Percentiles rank a stretch among this genome's conserved stretches.
These are phyloP conservation scores for Rhizopus stolonifer DNA, from an alignment of 371 early-diverging fungal genomes.

Conservation along the genomic window DNA sequence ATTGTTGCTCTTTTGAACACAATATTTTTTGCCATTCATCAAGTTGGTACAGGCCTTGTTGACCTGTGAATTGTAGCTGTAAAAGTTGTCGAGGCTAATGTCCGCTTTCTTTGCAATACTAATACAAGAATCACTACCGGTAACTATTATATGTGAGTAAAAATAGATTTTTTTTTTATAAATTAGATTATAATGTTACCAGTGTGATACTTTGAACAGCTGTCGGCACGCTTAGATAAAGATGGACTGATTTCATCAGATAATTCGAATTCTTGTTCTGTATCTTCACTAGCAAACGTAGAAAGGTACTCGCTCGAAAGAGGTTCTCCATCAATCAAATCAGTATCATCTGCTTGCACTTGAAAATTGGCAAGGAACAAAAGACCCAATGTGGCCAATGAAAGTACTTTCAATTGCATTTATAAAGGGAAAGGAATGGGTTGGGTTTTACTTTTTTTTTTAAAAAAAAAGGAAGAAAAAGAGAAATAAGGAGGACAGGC, in stretches of 20 bases:
- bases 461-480: slow-evolving; percentile 7
- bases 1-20: slow-evolving; percentile 18
- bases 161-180: too few species aligned
- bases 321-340: slow-evolving; percentile 6
- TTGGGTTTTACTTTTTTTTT: neutral
- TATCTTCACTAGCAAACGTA: slow-evolving; percentile 24
- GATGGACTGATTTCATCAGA: slow-evolving; percentile 15
- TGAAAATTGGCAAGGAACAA: slow-evolving; percentile 15
- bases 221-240: slow-evolving; percentile 22
- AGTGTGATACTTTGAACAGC: slow-evolving; percentile 26
- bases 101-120: slow-evolving; percentile 33
- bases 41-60: slow-evolving; percentile 36
- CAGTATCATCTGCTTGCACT: slow-evolving; percentile 5
- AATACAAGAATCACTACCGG: slow-evolving; percentile 35
- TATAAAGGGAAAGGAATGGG: slow-evolving; percentile 9
- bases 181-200: too few species aligned
- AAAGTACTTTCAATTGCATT: slow-evolving; percentile 25
- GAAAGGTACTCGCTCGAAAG: slow-evolving; percentile 23
- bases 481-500: slow-evolving; percentile 19
- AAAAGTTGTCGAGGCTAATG: slow-evolving; percentile 29
- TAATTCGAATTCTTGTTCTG: slow-evolving; percentile 30
- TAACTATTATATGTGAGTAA: slow-evolving; percentile 22
- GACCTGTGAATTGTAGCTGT: slow-evolving; percentile 37
- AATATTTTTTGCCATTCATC: slow-evolving; percentile 37
- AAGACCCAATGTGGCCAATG: slow-evolving; percentile 26